Evolutionary conservation across 1,284 basidiomycete species (phyloP), one percentile per base, ranked within the genome.

Genomic region (Trametes hirsuta): DNA sequence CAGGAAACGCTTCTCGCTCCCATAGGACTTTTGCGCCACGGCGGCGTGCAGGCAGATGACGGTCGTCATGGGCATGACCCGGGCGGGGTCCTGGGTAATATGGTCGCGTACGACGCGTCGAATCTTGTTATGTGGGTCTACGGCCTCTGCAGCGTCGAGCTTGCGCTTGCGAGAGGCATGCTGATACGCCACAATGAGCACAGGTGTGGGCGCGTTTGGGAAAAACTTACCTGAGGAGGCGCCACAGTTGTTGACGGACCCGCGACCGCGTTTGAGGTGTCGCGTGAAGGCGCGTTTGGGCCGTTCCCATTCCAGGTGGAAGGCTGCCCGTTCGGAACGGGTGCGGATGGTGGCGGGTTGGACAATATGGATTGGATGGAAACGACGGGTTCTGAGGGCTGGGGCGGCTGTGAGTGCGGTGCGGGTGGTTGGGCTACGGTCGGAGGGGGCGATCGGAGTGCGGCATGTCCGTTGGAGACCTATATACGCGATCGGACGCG

Each of bases 11-110:
- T 95, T 95, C 77, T 95, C 93, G 72, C 87, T 92, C 54, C 93
- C 93, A 71, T 95, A 95, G 9, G 92, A 94, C 75, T 95, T 95
- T 78, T 95, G 93, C 0, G 93, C 93, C 47, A 94, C 93, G 18
- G 93, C 91, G 35, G 93, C 93, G 68, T 95, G 93, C 39, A 93
- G 78, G 69, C 93, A 94, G 61, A 93, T 85, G 36, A 95, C 90
- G 42, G 92, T 95, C 46, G 93, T 94, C 91, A 93, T 93, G 59
- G 89, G 87, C 76, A 90, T 82, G 65, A 88, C 83, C 64, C 87
- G 87, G 51, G 83, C 74, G 8, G 86, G 84, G 67, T 91, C 88
- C 68, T 88, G 86, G 30, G 84, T 83, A 65, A 90, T 83, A 71
- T 90, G 90, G 71, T 91, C 88, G 73, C 87, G 87, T 59, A 91